Evolutionary conservation across 495 filamentous ascomycete species (phyloP), one percentile per base, ranked within the genome.

Genomic region (Mycothermus thermophilus): DNA sequence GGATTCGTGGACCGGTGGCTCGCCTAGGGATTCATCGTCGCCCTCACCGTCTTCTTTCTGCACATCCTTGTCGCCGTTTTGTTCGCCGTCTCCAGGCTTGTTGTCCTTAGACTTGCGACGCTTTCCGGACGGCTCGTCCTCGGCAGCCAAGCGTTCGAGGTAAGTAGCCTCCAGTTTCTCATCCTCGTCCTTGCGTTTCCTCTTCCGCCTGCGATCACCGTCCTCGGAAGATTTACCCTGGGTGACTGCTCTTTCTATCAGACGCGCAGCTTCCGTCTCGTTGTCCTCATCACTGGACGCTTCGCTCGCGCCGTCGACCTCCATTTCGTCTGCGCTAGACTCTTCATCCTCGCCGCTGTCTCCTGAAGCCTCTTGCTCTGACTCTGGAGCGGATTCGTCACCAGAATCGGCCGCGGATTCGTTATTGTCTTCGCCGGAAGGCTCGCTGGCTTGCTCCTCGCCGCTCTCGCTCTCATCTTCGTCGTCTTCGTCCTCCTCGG

Each of bases 91-190:
- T n/a, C 50, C 58, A 12, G 54, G 37, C 11, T 40, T 44, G 32
- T 55, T 52, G 20, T 57, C 34, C 21, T 49, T 48, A 25, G 48
- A 51, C 43, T 64, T 66, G 34, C 58, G 63, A 24, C 71, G 64
- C 49, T 61, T 62, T 19, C 50, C 58, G 27, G 56, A 52, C 41
- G 47, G 56, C 32, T 59, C 55, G 14, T 66, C 66, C 13, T 73
- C 65, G 50, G 67, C 58, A 27, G 61, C 60, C 58, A 97, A 55
- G 37, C 77, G 76, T 35, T 72, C 69, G 66, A 95, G 73, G 47
- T 97, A 95, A 17, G 65, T 67, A 18, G 69, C 76, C 51, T 95
- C 90, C 1, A 97, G 54, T 37, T 90, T 76, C 32, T 86, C 83
- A 18, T 77, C 70, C 8, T 72, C 69, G 19, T 69, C 57, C 35